A percentile compares a stretch with the other conserved stretches of the same genome.
Evolutionary conservation across 2,329 filamentous ascomycete species (phyloP).

Genomic region (Cryphonectria nitschkei): DNA sequence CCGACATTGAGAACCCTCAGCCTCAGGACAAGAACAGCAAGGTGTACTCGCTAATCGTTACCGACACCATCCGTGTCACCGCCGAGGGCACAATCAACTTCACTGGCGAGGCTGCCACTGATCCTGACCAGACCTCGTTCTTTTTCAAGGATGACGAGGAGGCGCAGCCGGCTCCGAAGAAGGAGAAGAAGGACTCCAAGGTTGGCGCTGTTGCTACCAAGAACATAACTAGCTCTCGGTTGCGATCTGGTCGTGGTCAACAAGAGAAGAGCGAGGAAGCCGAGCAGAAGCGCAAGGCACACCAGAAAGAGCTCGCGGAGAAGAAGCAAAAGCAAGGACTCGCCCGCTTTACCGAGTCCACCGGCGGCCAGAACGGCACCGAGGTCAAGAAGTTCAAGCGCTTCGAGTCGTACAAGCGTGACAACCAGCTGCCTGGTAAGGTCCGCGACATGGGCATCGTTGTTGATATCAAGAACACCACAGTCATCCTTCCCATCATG

Average conservation of each 20-base stretch:
- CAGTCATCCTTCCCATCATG: slow-evolving; percentile 94
- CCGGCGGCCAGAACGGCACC: slow-evolving; percentile 82
- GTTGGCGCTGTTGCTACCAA: slow-evolving; percentile 89
- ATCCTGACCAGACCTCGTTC: slow-evolving; percentile 93
- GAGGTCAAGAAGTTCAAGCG: slow-evolving; percentile 98
- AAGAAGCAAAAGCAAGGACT: slow-evolving; percentile 93
- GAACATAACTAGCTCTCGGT: slow-evolving; percentile 92
- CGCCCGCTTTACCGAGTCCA: slow-evolving; percentile 82
- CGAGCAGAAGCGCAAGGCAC: slow-evolving; percentile 82
- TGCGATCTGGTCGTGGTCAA: slow-evolving; percentile 87
- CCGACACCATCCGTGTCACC: slow-evolving; percentile 90
- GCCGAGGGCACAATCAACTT: slow-evolving; percentile 79
- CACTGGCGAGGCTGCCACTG: slow-evolving; percentile 88
- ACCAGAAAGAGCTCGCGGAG: slow-evolving; percentile 84
- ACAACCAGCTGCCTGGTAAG: slow-evolving; percentile 85
- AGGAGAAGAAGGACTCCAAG: slow-evolving; percentile 81
- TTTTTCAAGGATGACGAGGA: slow-evolving; percentile 98
- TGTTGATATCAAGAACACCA: slow-evolving; percentile 87
- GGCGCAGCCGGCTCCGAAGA: slow-evolving; percentile 82
- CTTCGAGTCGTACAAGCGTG: slow-evolving; percentile 98
- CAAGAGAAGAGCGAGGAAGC: slow-evolving; percentile 82
- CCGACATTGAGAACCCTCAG: slow-evolving; percentile 83
- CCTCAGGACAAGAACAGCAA: slow-evolving; percentile 90
- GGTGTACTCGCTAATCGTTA: slow-evolving; percentile 85
- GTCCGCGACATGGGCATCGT: slow-evolving; percentile 87